Evolutionary conservation across 2,329 filamentous ascomycete species (phyloP), one percentile per base, ranked within the genome.

Genomic region (Helotiales sp.): DNA sequence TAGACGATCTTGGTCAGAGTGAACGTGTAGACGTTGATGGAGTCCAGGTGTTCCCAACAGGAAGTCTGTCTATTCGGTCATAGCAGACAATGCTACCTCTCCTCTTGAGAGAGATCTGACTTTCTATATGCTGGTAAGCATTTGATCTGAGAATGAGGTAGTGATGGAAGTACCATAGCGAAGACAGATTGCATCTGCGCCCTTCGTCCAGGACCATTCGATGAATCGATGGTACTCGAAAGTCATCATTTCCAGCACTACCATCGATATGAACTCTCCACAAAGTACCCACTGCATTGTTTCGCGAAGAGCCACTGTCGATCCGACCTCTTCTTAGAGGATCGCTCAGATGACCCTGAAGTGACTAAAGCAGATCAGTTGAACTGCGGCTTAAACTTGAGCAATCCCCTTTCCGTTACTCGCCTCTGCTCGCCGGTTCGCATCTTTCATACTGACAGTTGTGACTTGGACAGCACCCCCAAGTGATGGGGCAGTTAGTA

Each of bases 291-390:
- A 24, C 46, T 22, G 36, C 42, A 25, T 12, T 17, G 10, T 27
- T 29, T 5, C 25, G 22, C 6, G 54, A 46, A 49, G 58, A 52
- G 19, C 58, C 54, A 42, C 58, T 64, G n/a, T 60, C 61, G n/a
- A 61, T 46, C 59, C 64, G 9, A 59, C 34, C 38, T 31, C 8
- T 3, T 4, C 52, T 53, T 52, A 19, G 36, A 10, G 22, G 22
- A n/a, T n/a, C n/a, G n/a, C n/a, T n/a, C n/a, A n/a, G n/a, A 78
- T 68, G 25, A 81, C 55, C 4, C 71, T 72, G 55, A 81, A 80
- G 2, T 80, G 67, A 0, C 77, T 77, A 57, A 80, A 80, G 1
- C 75, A 77, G 0, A 63, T 64, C 12, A 81, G 69, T 57, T 80
- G 77, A 1, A 77, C 57, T n/a, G 69, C 69, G 6, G 77, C 73